These are phyloP conservation scores for Arctium minus DNA, from an alignment of 129 eudicot species.

Conservation along the genomic window DNA sequence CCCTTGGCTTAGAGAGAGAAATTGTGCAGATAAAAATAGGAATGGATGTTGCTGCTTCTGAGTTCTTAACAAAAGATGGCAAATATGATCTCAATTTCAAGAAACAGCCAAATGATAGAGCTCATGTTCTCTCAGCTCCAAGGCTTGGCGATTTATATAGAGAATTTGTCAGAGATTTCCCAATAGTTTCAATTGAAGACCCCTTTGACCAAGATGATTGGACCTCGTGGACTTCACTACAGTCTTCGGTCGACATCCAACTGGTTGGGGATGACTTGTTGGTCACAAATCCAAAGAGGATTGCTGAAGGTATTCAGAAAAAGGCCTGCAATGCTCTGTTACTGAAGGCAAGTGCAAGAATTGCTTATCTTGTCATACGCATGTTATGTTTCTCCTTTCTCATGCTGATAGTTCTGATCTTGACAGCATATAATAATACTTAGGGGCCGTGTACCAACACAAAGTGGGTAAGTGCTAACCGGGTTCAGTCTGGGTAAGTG, in stretches of 20 bases:
- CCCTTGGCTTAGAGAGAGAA: not conserved
- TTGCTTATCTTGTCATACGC: not conserved
- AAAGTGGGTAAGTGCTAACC: too few relatives aligned
- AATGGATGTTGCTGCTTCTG: constrained; percentile 99
- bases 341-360: constrained; percentile 53
- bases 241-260: constrained; percentile 79
- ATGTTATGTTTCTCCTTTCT: not conserved
- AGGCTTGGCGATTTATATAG: constrained; percentile 70
- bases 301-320: constrained; percentile 74
- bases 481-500: too few relatives aligned
- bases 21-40: constrained; percentile 81
- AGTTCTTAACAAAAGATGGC: constrained; percentile 83
- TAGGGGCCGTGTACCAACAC: too few relatives aligned
- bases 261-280: constrained; percentile 93
- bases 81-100: constrained; percentile 86
- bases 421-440: not conserved
- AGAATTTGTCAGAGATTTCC: constrained; percentile 79
- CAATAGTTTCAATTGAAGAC: constrained; percentile 95
- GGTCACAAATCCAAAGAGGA: constrained; percentile 92
- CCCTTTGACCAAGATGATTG: constrained; percentile 99
- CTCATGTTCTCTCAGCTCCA: constrained; percentile 76
- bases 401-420: not conserved
- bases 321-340: constrained; percentile 88
- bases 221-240: constrained; percentile 84
- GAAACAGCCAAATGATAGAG: constrained; percentile 92